Base-by-base conservation (phyloP, 108 stramenopile genomes). In the Cyclotella distinguenda region DNA sequence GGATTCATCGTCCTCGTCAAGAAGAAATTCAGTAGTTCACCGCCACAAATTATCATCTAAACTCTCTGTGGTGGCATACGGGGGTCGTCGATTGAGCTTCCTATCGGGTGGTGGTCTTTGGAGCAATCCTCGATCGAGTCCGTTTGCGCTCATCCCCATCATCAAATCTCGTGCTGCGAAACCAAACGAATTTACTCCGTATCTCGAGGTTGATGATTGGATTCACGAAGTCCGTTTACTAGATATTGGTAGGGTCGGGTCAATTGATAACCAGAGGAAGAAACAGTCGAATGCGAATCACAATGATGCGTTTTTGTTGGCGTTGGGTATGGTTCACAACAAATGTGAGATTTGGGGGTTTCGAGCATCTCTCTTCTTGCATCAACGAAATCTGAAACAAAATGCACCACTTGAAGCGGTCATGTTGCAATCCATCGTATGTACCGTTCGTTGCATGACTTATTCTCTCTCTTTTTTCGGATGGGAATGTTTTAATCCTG, bases 171-270 rank as follows among this genome's bases (percentile, higher is more conserved):
- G 18, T 6, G 33, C 8, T 28, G 42, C 6, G 5, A 58, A n/a
- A n/a, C 56, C 1, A 1, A 51, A 21, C 16, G 35, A 32, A 9
- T 33, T 15, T n/a, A 39, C 10, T 18, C 0, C 72, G 7, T 66
- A 60, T 40, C 48, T 74, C 15, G 58, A 74, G 43, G 56, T 82
- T 18, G 64, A 69, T 5, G 84, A 88, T 75, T 88, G 83, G 84
- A 80, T 88, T 16, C 84, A 82, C 71, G 78, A 84, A 60, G 74
- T 78, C 22, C 51, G 77, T 30, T 44, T 79, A 21, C 40, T 84
- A 0, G 33, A 74, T 45, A 5, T 60, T 30, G n/a, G n/a, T n/a
- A n/a, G 50, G 43, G 30, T 11, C 11, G 31, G 27, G 4, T 22
- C 34, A 42, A 21, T 51, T 18, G 18, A 1, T 23, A 13, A 47